Evolutionary conservation across 805 yeast genomes (phyloP).

Genomic region (Metschnikowia santaceciliae): DNA sequence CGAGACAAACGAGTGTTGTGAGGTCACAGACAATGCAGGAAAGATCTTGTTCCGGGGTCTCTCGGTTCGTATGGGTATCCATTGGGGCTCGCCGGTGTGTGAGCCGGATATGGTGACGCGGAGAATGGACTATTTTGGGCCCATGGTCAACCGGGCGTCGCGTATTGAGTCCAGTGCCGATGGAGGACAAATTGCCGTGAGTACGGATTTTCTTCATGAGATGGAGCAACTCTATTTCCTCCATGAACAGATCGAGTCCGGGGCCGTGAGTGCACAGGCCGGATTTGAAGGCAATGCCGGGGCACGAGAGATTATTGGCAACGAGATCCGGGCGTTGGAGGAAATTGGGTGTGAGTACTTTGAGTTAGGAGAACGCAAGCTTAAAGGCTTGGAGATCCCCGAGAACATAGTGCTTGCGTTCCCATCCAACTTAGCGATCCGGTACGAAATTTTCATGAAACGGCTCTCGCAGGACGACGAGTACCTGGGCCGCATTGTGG

Average conservation of each 20-base stretch:
- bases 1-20: conserved; percentile 78
- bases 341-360: conserved; percentile 65
- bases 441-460: conserved; percentile 47
- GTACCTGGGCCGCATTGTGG: conserved; percentile 29
- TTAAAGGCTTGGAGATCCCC: conserved; percentile 93
- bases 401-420: conserved; percentile 78
- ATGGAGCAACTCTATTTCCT: conserved; percentile 52
- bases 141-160: conserved; percentile 95
- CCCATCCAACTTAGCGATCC: conserved; percentile 59
- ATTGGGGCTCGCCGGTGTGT: conserved; percentile 97
- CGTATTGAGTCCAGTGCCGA: conserved; percentile 92
- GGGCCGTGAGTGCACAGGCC: conserved; percentile 26
- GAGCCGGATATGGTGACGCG: conserved; percentile 92
- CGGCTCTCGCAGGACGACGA: conserved; percentile 18
- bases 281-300: conserved; percentile 44
- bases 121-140: conserved; percentile 98
- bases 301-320: conserved; percentile 57
- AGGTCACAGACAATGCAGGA: conserved; percentile 61
- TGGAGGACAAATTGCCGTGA: conserved; percentile 94
- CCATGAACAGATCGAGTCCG: conserved; percentile 38
- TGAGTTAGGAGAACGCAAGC: conserved; percentile 78
- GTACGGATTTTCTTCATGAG: conserved; percentile 76
- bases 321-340: conserved; percentile 60
- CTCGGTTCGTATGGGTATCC: conserved; percentile 96
- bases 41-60: conserved; percentile 75